Evolutionary conservation across 306 rosid species (phyloP).

Genomic region (Prunus padus): DNA sequence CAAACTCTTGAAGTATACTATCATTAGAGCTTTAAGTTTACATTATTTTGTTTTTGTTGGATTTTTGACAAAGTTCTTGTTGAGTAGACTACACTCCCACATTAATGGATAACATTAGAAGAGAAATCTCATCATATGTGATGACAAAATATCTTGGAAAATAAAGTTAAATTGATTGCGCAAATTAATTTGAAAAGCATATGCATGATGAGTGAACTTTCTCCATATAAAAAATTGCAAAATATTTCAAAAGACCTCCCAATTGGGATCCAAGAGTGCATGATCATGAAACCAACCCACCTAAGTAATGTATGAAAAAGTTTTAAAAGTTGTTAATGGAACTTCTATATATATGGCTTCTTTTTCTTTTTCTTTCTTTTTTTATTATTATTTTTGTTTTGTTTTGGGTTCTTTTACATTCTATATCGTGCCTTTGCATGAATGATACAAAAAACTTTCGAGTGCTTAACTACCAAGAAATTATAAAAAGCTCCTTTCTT

Average conservation of each 20-base stretch:
- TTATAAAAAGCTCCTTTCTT: conserved; percentile 16
- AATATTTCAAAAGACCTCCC: not conserved
- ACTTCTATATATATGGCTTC: not conserved
- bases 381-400: too few relatives aligned
- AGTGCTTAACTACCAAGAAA: conserved; percentile 67
- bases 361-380: not conserved
- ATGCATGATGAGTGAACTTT: conserved; percentile 13
- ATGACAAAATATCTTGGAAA: not conserved
- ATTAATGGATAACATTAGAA: not conserved
- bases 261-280: not conserved
- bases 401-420: not conserved
- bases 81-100: not conserved
- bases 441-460: conserved; percentile 30
- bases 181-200: conserved; percentile 5
- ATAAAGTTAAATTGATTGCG: not conserved
- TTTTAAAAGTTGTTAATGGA: conserved; percentile 2
- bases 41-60: not conserved
- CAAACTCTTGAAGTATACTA: not conserved
- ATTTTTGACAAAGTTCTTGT: not conserved
- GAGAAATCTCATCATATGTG: not conserved
- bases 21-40: not conserved
- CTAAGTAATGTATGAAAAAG: conserved; percentile 23
- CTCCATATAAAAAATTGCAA: conserved; percentile 21
- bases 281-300: conserved; percentile 1
- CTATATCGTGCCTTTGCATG: conserved; percentile 21